phyloP scores from a whole-genome alignment of 305 asterid species.

The Fraxinus velutina region DNA sequence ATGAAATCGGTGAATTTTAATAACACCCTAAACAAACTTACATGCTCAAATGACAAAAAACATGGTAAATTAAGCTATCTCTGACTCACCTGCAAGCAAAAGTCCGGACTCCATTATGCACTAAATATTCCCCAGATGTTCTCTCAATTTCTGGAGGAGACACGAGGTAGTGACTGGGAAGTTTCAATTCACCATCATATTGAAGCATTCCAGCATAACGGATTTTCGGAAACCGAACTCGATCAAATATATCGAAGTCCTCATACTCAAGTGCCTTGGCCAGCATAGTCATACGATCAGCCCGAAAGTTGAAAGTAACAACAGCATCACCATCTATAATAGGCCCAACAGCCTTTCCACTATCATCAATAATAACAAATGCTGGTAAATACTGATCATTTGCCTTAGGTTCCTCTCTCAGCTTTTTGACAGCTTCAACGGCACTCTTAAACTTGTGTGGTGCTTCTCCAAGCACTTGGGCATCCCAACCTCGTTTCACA shows the following conservation, averaged over 20 bases:
- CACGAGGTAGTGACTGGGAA: constrained; percentile 81
- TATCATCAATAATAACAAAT: constrained; percentile 83
- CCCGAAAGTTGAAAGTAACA: constrained; percentile 83
- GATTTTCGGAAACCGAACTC: constrained; percentile 79
- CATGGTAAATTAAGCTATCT: neutral
- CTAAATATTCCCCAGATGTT: constrained; percentile 91
- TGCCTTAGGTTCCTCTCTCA: constrained; percentile 62
- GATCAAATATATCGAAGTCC: constrained; percentile 75
- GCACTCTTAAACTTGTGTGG: constrained; percentile 78
- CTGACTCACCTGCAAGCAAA: constrained; percentile 85
- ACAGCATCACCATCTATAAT: constrained; percentile 95
- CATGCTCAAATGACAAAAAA: neutral
- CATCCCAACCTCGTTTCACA: constrained; percentile 96
- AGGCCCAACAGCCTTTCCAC: constrained; percentile 85
- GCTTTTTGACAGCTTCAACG: constrained; percentile 81
- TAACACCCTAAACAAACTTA: neutral
- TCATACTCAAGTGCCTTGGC: constrained; percentile 85
- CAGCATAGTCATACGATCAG: constrained; percentile 96
- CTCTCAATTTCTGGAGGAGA: constrained; percentile 94
- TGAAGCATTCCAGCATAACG: constrained; percentile 97
- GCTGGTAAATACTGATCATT: constrained; percentile 83
- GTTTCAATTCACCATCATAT: constrained; percentile 93
- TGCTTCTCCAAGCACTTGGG: constrained; percentile 97
- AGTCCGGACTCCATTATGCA: constrained; percentile 72
- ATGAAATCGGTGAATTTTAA: neutral